Evolutionary conservation across 345 rosid species (phyloP).

Genomic region (Bruguiera gymnorhiza): DNA sequence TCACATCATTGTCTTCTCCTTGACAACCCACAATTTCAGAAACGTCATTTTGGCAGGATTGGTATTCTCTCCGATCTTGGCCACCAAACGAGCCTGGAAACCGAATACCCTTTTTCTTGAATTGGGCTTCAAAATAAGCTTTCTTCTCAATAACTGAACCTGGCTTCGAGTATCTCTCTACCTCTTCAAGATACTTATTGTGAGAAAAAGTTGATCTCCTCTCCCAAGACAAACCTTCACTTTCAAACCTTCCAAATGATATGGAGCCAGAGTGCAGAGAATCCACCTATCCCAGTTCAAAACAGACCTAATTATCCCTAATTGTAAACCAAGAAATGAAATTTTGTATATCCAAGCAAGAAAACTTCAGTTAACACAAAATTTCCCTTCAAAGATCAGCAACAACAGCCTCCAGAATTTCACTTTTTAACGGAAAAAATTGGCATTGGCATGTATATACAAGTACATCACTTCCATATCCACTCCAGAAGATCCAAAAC

Average conservation of each 20-base stretch:
- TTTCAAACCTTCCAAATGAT: slow-evolving; percentile 93
- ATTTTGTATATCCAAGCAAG: neutral
- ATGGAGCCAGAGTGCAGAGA: slow-evolving; percentile 77
- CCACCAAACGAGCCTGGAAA: slow-evolving; percentile 46
- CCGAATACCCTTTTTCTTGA: slow-evolving; percentile 65
- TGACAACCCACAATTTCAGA: slow-evolving; percentile 20
- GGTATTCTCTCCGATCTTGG: slow-evolving; percentile 33
- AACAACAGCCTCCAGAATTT: neutral
- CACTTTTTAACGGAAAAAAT: neutral
- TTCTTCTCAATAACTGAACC: slow-evolving; percentile 80
- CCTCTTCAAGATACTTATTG: slow-evolving; percentile 90
- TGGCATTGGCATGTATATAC: neutral
- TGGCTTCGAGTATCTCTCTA: slow-evolving; percentile 75
- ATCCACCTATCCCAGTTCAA: slow-evolving; percentile 43
- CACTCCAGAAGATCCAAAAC: neutral
- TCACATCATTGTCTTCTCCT: slow-evolving; percentile 28
- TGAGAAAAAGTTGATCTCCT: slow-evolving; percentile 83
- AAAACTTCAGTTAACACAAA: neutral
- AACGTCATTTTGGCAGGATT: slow-evolving; percentile 25
- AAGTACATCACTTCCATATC: neutral
- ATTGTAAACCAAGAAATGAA: neutral
- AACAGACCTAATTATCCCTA: neutral
- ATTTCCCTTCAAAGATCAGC: neutral
- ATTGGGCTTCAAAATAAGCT: slow-evolving; percentile 87
- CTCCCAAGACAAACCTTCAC: slow-evolving; percentile 75